Evolutionary conservation across 192 early-diverging fungal genomes (phyloP), one percentile per base, ranked within the genome.

Genomic region (Backusella australiensis): DNA sequence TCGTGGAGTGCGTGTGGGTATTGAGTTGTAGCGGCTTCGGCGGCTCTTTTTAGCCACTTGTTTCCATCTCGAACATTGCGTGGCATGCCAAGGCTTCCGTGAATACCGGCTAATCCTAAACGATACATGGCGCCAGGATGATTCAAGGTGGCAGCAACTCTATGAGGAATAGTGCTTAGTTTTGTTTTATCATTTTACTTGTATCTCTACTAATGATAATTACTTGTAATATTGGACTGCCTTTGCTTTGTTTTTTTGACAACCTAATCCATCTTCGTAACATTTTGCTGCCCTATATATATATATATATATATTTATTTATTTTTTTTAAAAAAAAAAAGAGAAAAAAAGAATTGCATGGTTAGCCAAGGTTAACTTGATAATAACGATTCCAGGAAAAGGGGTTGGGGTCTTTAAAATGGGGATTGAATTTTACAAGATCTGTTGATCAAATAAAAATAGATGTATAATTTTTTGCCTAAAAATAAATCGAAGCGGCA

Each of bases 221-320:
- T 86, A 89, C 88, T 79, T 89, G 80, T 94, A 95, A 72, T 90
- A 91, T 72, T 90, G 86, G 46, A 88, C 80, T 34, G 92, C 87
- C 19, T 89, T 85, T 7, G 86, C 76, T 42, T 77, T 79, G 67
- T 86, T 83, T 75, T 89, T 90, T 34, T 82, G 84, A 56, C 81
- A 84, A 4, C 94, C 94, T 59, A 84, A 67, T 9, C 91, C 93
- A 76, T 86, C 76, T 77, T 95, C 92, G 69, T 88, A 86, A 71
- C 87, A 93, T 19, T 82, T 80, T 6, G 81, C 94, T 0, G 88
- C 85, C 52, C 78, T 79, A 67, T 74, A 23, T 21, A 0, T n/a
- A n/a, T n/a, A n/a, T n/a, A n/a, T n/a, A n/a, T n/a, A n/a, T n/a
- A n/a, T n/a, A n/a, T n/a, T n/a, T n/a, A n/a, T n/a, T n/a, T n/a